These are phyloP conservation scores for Psilocybe sp. DNA, from an alignment of 768 basidiomycete genomes.

Conservation along the genomic window DNA sequence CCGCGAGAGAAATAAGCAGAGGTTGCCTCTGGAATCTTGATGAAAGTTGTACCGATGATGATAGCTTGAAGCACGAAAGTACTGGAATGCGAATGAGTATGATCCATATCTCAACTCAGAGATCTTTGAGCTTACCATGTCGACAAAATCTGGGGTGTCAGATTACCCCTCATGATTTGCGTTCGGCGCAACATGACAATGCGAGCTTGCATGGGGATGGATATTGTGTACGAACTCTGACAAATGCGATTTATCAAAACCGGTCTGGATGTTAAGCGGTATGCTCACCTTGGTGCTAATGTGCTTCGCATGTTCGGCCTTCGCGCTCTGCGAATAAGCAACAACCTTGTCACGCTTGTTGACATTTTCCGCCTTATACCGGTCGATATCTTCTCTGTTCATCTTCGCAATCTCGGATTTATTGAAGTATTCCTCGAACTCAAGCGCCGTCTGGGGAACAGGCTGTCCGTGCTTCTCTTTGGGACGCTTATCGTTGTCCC, in stretches of 20 bases:
- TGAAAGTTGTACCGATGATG: conserved; percentile 62
- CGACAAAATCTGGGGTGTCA: conserved; percentile 24
- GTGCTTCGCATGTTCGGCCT: conserved; percentile 50
- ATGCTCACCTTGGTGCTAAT: conserved; percentile 24
- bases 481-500: conserved; percentile 4
- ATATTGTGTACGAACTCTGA: conserved; percentile 37
- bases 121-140: conserved; percentile 18
- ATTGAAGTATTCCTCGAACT: conserved; percentile 40
- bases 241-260: background rate
- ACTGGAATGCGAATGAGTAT: conserved; percentile 15
- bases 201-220: conserved; percentile 39
- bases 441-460: conserved; percentile 40
- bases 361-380: conserved; percentile 44
- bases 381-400: conserved; percentile 38
- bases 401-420: conserved; percentile 20
- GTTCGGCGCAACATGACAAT: conserved; percentile 39
- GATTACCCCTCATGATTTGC: conserved; percentile 39
- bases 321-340: conserved; percentile 43
- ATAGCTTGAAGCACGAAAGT: conserved; percentile 33
- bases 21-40: conserved; percentile 48
- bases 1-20: conserved; percentile 66
- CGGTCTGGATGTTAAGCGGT: background rate
- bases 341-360: conserved; percentile 35
- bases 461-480: conserved; percentile 20
- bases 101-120: conserved; percentile 21